Conservation (phyloP, 805 yeast genomes). For the Cyberlindnera samutprakarnensis region DNA sequence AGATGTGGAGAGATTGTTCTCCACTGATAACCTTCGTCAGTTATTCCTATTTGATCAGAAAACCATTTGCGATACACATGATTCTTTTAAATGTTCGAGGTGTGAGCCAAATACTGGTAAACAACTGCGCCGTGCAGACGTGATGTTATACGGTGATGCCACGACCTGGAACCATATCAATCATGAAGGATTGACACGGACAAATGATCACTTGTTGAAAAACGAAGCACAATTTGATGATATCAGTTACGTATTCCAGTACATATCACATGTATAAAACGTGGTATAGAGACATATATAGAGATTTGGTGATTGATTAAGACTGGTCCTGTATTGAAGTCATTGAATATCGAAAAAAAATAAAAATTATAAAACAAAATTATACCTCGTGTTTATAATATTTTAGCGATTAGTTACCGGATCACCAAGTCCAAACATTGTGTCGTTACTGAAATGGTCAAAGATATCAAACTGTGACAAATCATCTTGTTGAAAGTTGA, state of each 20-base stretch:
- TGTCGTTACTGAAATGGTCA: conserved; percentile 2
- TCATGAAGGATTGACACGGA: conserved; percentile 48
- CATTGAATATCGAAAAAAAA: no score
- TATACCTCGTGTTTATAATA: no score
- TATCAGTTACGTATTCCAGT: conserved; percentile 85
- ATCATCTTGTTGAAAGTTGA: no score
- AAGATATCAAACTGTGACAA: conserved; percentile 1
- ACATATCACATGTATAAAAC: conserved; percentile 62
- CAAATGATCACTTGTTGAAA: conserved; percentile 70
- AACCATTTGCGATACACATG: conserved; percentile 86
- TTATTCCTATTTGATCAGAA: conserved; percentile 63
- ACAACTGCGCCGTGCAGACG: conserved; percentile 61
- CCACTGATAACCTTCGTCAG: conserved; percentile 70
- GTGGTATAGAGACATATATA: no score
- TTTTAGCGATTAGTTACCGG: no score
- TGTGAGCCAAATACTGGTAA: conserved; percentile 45
- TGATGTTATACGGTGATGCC: conserved; percentile 95
- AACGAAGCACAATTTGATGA: conserved; percentile 66
- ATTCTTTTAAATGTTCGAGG: conserved; percentile 80
- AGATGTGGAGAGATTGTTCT: conserved; percentile 87
- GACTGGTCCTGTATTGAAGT: no score
- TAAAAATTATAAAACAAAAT: no score
- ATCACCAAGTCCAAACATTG: conserved; percentile 2
- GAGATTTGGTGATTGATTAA: no score
- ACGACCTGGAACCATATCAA: conserved; percentile 94